A percentile compares a stretch with the other conserved stretches of the same genome.
Evolutionary conservation across 768 basidiomycete genomes (phyloP).

Genomic region (Mycena indigotica): DNA sequence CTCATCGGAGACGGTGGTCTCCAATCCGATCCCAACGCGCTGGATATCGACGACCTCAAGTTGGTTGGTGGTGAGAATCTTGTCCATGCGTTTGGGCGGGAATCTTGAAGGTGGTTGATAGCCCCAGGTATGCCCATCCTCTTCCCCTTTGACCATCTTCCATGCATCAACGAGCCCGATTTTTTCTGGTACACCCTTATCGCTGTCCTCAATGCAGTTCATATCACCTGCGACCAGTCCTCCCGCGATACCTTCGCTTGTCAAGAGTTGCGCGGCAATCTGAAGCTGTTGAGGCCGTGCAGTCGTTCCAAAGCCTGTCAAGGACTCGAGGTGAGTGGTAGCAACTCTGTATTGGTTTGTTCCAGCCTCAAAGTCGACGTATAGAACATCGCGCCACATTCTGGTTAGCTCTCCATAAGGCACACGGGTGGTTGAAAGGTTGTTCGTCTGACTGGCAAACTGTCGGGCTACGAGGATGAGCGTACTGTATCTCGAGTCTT

Average conservation of each 20-base stretch:
- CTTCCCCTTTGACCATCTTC: constrained; percentile 18
- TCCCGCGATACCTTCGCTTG: constrained; percentile 33
- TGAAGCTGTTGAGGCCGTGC: constrained; percentile 42
- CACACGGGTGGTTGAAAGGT: constrained; percentile 32
- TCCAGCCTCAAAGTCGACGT: constrained; percentile 47
- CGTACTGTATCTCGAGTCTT: constrained; percentile 47
- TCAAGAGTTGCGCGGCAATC: constrained; percentile 37
- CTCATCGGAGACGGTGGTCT: constrained; percentile 19
- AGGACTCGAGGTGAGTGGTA: constrained; percentile 56
- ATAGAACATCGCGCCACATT: constrained; percentile 48
- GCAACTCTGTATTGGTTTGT: constrained; percentile 43
- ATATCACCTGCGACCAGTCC: constrained; percentile 55
- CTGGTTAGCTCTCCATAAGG: constrained; percentile 37
- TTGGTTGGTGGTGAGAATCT: constrained; percentile 43
- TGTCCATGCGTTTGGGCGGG: constrained; percentile 46
- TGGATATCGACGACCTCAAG: constrained; percentile 36
- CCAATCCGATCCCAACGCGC: constrained; percentile 43
- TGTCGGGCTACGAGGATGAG: constrained; percentile 51
- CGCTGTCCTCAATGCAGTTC: constrained; percentile 46
- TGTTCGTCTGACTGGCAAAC: constrained; percentile 32
- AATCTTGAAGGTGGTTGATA: constrained; percentile 41
- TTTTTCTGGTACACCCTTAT: constrained; percentile 35
- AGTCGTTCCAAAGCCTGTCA: constrained; percentile 36
- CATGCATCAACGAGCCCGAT: constrained; percentile 50
- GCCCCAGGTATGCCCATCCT: constrained; percentile 48